These are phyloP conservation scores for Kazachstania psychrophila DNA, from an alignment of 805 yeast genomes.

Conservation along the genomic window DNA sequence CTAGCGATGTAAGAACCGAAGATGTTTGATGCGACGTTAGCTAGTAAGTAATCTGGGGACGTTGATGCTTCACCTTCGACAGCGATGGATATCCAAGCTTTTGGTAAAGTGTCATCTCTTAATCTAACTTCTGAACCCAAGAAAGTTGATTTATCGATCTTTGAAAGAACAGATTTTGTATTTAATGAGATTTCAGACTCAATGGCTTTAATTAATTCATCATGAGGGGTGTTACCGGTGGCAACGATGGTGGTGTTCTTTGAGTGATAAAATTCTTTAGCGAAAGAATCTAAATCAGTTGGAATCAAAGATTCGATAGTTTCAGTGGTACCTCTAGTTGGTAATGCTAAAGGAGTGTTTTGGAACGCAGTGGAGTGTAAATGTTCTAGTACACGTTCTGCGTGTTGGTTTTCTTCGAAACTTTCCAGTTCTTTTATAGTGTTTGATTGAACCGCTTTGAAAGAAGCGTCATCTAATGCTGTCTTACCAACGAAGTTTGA, in stretches of 20 bases:
- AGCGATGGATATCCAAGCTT: slow-evolving; percentile 70
- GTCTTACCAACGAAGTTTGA: slow-evolving; percentile 22
- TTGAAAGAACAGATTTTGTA: slow-evolving; percentile 25
- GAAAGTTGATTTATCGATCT: slow-evolving; percentile 48
- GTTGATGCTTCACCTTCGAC: slow-evolving; percentile 58
- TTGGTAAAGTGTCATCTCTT: slow-evolving; percentile 80
- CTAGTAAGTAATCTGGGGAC: slow-evolving; percentile 59
- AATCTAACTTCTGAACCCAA: slow-evolving; percentile 80
- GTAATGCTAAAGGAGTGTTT: slow-evolving; percentile 71
- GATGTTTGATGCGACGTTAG: slow-evolving; percentile 63
- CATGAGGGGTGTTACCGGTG: slow-evolving; percentile 64
- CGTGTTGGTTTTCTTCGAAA: slow-evolving; percentile 48
- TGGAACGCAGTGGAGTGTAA: slow-evolving; percentile 80
- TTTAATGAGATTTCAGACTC: slow-evolving; percentile 38
- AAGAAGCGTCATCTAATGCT: slow-evolving; percentile 35
- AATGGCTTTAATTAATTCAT: slow-evolving; percentile 56
- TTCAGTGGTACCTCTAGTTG: slow-evolving; percentile 66
- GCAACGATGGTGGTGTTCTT: slow-evolving; percentile 60
- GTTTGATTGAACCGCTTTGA: slow-evolving; percentile 38
- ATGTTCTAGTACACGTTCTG: slow-evolving; percentile 57
- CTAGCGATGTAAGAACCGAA: slow-evolving; percentile 46
- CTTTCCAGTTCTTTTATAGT: slow-evolving; percentile 40
- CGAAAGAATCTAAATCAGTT: slow-evolving; percentile 49
- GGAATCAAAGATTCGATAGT: slow-evolving; percentile 48
- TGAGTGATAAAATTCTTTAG: slow-evolving; percentile 47